phyloP scores from a whole-genome alignment of 2,329 filamentous ascomycete genomes.

The Colletotrichum incanum region DNA sequence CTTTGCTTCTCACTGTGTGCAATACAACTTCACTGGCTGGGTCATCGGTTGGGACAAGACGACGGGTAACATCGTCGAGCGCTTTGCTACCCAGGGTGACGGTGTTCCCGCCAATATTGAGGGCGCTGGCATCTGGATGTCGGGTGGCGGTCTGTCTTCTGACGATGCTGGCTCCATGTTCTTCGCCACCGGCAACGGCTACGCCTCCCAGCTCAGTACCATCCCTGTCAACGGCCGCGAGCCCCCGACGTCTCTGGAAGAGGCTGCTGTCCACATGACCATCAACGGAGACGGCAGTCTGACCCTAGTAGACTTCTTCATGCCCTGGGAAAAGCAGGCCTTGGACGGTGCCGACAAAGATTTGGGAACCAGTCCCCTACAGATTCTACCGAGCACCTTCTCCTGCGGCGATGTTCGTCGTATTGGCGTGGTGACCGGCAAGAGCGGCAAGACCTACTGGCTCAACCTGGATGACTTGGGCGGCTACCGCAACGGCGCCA shows the following conservation, averaged over 20 bases:
- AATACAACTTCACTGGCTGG: slow-evolving; percentile 70
- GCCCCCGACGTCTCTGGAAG: slow-evolving; percentile 59
- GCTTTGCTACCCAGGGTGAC: slow-evolving; percentile 59
- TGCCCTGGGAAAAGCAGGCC: slow-evolving; percentile 67
- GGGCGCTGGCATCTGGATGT: slow-evolving; percentile 63
- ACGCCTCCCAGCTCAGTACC: slow-evolving; percentile 57
- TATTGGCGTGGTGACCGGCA: slow-evolving; percentile 66
- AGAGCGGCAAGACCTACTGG: slow-evolving; percentile 66
- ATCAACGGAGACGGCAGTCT: slow-evolving; percentile 60
- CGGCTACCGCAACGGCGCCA: slow-evolving; percentile 56
- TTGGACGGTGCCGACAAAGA: slow-evolving; percentile 67
- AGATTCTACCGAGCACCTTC: slow-evolving; percentile 61
- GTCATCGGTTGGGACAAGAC: slow-evolving; percentile 65
- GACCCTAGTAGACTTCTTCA: slow-evolving; percentile 66
- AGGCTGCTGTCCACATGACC: slow-evolving; percentile 62
- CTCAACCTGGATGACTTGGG: slow-evolving; percentile 59
- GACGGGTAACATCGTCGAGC: slow-evolving; percentile 55
- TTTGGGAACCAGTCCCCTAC: slow-evolving; percentile 63
- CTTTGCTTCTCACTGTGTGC: slow-evolving; percentile 70
- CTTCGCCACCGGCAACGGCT: slow-evolving; percentile 58
- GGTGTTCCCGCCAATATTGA: slow-evolving; percentile 55
- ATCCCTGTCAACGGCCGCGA: slow-evolving; percentile 57
- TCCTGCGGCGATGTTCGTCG: slow-evolving; percentile 60
- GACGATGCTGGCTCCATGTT: slow-evolving; percentile 59
- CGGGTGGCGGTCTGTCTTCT: slow-evolving; percentile 57